Conservation (phyloP, 177 flowering plant genomes). For the Telopea speciosissima region DNA sequence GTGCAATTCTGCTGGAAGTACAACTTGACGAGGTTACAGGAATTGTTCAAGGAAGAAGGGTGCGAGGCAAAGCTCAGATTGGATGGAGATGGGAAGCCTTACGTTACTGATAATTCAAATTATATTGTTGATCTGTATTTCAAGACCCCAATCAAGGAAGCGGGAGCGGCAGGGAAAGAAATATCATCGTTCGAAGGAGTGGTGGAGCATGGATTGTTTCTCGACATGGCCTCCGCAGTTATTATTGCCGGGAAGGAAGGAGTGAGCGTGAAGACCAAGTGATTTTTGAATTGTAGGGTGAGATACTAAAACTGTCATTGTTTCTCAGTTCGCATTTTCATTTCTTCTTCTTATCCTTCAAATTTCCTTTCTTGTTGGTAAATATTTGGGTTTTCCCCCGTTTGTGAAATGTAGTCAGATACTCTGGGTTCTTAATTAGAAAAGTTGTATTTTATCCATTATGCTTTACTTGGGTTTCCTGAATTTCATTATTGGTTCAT, state of each 20-base stretch:
- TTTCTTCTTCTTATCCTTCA: background rate
- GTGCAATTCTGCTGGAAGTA: slow-evolving; percentile 81
- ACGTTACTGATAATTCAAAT: slow-evolving; percentile 87
- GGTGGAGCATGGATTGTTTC: slow-evolving; percentile 94
- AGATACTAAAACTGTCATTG: slow-evolving; percentile 5
- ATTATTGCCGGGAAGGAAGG: slow-evolving; percentile 87
- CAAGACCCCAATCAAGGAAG: slow-evolving; percentile 74
- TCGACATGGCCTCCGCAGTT: slow-evolving; percentile 87
- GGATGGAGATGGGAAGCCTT: slow-evolving; percentile 63
- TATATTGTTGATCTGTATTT: slow-evolving; percentile 93
- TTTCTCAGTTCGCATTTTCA: background rate
- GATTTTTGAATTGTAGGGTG: slow-evolving; percentile 21
- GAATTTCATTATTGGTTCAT: background rate
- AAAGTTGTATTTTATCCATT: slow-evolving; percentile 7
- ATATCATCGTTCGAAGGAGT: slow-evolving; percentile 80
- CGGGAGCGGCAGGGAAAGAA: slow-evolving; percentile 67
- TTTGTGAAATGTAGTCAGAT: slow-evolving; percentile 11
- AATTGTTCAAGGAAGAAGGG: slow-evolving; percentile 60
- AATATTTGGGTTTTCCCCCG: background rate
- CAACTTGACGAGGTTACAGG: slow-evolving; percentile 54
- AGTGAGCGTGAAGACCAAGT: slow-evolving; percentile 64
- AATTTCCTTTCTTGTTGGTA: background rate
- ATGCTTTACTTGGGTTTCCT: slow-evolving; percentile 2
- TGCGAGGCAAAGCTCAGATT: slow-evolving; percentile 75
- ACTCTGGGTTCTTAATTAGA: slow-evolving; percentile 2